A percentile compares a stretch with the other conserved stretches of the same genome.
Conservation (phyloP, 805 yeast species). For the Candida stauntonica region DNA sequence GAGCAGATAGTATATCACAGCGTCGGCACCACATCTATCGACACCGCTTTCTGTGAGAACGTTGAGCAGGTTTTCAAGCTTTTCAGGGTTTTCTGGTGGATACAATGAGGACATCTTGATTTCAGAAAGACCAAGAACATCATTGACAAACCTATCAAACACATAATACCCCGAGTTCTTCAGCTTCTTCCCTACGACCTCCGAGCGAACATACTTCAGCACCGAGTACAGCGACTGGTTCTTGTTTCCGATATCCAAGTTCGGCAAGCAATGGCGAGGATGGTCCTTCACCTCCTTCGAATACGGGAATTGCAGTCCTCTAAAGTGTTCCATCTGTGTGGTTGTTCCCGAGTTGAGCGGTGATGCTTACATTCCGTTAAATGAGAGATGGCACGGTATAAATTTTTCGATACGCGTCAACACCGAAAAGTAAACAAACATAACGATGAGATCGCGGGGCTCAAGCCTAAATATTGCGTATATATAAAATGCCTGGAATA, state of each 20-base stretch:
- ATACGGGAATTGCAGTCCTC: constrained; percentile 21
- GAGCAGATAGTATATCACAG: constrained; percentile 22
- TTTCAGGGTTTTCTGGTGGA: constrained; percentile 24
- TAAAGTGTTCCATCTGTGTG: constrained; percentile 11
- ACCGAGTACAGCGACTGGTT: constrained; percentile 21
- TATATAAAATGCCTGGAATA: too few relatives aligned
- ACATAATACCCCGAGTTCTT: constrained; percentile 13
- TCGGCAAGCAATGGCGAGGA: constrained; percentile 17
- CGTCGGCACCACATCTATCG: constrained; percentile 8
- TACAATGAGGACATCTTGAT: constrained; percentile 15
- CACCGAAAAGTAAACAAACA: constrained; percentile 9
- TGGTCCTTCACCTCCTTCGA: constrained; percentile 19
- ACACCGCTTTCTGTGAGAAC: constrained; percentile 10
- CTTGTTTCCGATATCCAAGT: constrained; percentile 17
- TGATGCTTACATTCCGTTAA: not conserved
- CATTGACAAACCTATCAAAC: constrained; percentile 20
- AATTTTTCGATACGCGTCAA: not conserved
- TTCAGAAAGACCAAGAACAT: constrained; percentile 9
- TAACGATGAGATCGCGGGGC: too few relatives aligned
- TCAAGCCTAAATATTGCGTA: too few relatives aligned
- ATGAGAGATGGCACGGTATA: not conserved
- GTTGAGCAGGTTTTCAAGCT: constrained; percentile 15
- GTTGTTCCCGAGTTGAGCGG: constrained; percentile 1
- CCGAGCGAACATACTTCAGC: constrained; percentile 22
- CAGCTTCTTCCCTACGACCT: constrained; percentile 16